phyloP scores from a whole-genome alignment of 805 yeast genomes.

The Hanseniaspora singularis region DNA sequence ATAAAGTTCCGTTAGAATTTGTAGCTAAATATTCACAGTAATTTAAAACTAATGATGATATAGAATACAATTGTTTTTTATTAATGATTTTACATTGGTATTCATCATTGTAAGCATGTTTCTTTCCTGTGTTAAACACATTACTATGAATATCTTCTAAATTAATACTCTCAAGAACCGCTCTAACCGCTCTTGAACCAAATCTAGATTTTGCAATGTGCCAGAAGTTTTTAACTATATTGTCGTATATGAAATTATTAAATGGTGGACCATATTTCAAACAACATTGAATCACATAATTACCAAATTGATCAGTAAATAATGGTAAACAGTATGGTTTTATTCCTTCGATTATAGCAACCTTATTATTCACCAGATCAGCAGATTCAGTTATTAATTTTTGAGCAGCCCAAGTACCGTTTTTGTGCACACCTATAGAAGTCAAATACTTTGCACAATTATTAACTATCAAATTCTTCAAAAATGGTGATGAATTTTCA shows the following conservation, averaged over 20 bases:
- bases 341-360: constrained; percentile 54
- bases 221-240: constrained; percentile 64
- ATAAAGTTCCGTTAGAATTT: constrained; percentile 76
- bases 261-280: constrained; percentile 79
- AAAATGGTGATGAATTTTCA: constrained; percentile 52
- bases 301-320: constrained; percentile 92
- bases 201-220: constrained; percentile 77
- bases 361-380: constrained; percentile 45
- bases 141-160: constrained; percentile 1
- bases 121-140: background rate
- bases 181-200: constrained; percentile 90
- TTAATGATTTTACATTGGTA: constrained; percentile 31
- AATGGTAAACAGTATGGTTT: constrained; percentile 73
- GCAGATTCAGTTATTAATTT: constrained; percentile 71
- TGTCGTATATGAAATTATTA: constrained; percentile 79
- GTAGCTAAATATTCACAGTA: constrained; percentile 69
- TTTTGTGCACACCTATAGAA: constrained; percentile 88
- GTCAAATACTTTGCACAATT: constrained; percentile 69
- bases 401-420: constrained; percentile 99
- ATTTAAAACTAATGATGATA: constrained; percentile 66
- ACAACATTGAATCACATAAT: constrained; percentile 90
- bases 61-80: constrained; percentile 53
- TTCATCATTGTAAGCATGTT: background rate
- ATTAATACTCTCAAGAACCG: constrained; percentile 73
- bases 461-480: constrained; percentile 71